Base-by-base conservation (phyloP, 352 stramenopile genomes). In the Phytophthora macrochlamydospora region DNA sequence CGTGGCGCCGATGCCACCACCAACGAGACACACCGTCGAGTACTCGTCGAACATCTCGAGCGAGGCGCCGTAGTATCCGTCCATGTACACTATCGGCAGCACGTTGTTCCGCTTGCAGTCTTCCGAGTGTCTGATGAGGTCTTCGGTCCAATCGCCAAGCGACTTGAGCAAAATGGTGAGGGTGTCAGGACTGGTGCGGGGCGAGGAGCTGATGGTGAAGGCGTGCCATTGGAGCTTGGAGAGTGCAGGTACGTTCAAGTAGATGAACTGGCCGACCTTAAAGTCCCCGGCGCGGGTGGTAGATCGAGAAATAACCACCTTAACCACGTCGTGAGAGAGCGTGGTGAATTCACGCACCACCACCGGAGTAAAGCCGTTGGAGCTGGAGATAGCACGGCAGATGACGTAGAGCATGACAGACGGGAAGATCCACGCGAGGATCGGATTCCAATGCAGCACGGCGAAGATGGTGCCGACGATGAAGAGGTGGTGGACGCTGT, bases 121-220 rank as follows among this genome's bases (percentile, higher is more conserved):
- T 2, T 71, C 24, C 1, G 69, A 53, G 52, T 79, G 56, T 9
- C 58, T 48, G 18, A 78, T 59, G 3, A 85, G 60, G 5, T 80
- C 48, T 2, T 61, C 31, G 0, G 74, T 82, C 77, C 73, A 85
- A 30, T 75, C 50, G 2, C 77, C 77, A 0, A 79, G 52, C 6
- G 68, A 56, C 43, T 83, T 83, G 61, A 76, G n/a, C 18, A 81
- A 46, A 45, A 85, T 62, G 2, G 73, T 81, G 13, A 83, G 50
- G 8, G 64, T 56, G 44, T 42, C 24, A 11, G 73, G 13, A 33
- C 38, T 74, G 2, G 49, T 48, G 3, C 44, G 50, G 7, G 76
- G 73, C 11, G 76, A 71, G 18, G 76, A 79, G 4, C 67, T 62
- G 49, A 80, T 71, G 13, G 64, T 75, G 58, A 80, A 78, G 0